Conservation (phyloP, 257 asterid genomes). For the Plectranthus barbatus region DNA sequence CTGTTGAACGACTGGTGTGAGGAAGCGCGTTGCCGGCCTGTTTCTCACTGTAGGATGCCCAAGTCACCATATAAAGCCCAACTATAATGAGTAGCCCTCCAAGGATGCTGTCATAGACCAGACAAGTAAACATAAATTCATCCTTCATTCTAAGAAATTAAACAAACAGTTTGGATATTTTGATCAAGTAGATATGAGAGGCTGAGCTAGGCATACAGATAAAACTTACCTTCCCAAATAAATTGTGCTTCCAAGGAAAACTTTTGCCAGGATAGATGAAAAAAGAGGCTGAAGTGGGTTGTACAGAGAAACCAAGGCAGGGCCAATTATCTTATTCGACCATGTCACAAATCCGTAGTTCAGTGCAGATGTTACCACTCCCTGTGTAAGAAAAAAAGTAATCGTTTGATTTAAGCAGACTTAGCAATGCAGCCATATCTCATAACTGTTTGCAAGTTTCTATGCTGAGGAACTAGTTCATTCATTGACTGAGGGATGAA, state of each 20-base stretch:
- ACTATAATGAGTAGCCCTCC: conserved; percentile 3
- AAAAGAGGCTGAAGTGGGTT: conserved; percentile 91
- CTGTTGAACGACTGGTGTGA: neutral
- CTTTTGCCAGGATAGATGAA: conserved; percentile 66
- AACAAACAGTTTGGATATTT: neutral
- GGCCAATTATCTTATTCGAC: conserved; percentile 87
- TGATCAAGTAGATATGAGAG: neutral
- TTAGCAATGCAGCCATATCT: too few species aligned
- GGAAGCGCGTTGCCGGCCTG: neutral
- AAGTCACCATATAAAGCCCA: neutral
- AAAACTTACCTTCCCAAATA: conserved; percentile 78
- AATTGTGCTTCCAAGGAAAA: conserved; percentile 88
- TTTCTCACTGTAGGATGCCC: neutral
- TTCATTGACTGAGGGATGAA: too few species aligned
- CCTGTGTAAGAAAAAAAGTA: conserved; percentile 31
- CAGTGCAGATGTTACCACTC: conserved; percentile 78
- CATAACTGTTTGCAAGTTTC: too few species aligned
- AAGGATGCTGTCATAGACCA: neutral
- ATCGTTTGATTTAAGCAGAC: neutral
- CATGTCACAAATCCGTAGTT: conserved; percentile 79
- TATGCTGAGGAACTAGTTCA: too few species aligned
- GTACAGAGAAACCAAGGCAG: conserved; percentile 85
- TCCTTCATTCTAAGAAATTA: neutral
- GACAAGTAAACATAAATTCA: neutral
- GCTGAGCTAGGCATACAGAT: neutral